Conservation (phyloP, 2,329 filamentous ascomycete genomes). For the Aureobasidium sp. region DNA sequence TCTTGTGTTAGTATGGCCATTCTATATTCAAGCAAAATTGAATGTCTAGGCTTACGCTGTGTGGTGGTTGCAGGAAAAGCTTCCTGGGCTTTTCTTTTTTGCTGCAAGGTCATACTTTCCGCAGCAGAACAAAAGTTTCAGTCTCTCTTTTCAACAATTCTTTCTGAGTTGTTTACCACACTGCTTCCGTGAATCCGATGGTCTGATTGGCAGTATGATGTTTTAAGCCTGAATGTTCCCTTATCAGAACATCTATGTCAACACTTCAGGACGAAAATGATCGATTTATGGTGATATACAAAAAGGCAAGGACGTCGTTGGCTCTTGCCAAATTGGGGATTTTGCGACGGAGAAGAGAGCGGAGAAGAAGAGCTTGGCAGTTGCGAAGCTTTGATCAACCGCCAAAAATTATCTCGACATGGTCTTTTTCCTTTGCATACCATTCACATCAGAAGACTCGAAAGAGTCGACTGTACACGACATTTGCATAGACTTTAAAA, state of each 20-base stretch:
- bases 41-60: neutral
- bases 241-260: neutral
- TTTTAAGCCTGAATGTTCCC: neutral
- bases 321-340: constrained; percentile 4
- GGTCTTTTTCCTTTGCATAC: neutral
- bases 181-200: neutral
- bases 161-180: neutral
- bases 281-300: neutral
- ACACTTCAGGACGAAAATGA: neutral
- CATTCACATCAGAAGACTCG: neutral
- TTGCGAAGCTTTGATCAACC: constrained; percentile 20
- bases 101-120: constrained; percentile 21
- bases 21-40: too few relatives aligned
- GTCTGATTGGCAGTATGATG: neutral
- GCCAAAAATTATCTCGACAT: constrained; percentile 27
- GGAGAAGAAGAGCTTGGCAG: constrained; percentile 22
- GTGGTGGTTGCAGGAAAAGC: constrained; percentile 23
- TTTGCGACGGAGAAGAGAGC: neutral
- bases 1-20: neutral
- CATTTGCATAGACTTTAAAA: neutral
- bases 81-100: constrained; percentile 29
- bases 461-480: neutral
- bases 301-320: neutral
- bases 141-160: neutral
- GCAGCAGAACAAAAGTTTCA: neutral